These are phyloP conservation scores for Wickerhamomyces mucosus DNA, from an alignment of 805 yeast genomes.

Conservation along the genomic window DNA sequence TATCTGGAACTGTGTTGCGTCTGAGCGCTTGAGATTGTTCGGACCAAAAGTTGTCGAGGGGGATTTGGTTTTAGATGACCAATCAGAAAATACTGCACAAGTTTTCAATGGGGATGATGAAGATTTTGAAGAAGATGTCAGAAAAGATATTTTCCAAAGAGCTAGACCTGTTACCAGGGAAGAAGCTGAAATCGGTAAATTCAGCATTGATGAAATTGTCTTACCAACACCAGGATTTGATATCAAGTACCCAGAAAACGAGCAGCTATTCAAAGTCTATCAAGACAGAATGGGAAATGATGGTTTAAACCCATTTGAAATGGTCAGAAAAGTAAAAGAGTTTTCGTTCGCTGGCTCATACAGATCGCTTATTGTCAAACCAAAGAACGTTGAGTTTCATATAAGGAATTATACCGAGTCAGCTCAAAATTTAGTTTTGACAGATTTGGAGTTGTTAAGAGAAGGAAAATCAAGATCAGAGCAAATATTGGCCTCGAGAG, in stretches of 20 bases:
- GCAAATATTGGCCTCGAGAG: conserved; percentile 21
- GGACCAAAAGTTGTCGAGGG: conserved; percentile 71
- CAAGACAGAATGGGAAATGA: conserved; percentile 69
- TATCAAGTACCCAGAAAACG: conserved; percentile 72
- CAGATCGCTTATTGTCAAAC: conserved; percentile 61
- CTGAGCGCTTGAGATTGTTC: conserved; percentile 59
- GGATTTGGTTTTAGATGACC: conserved; percentile 54
- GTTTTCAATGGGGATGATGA: conserved; percentile 28
- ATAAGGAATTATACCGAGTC: conserved; percentile 52
- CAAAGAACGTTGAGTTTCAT: conserved; percentile 51
- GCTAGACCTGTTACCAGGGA: conserved; percentile 71
- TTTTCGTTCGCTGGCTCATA: conserved; percentile 90
- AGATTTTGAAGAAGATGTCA: conserved; percentile 65
- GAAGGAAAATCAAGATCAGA: conserved; percentile 21
- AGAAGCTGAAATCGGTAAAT: conserved; percentile 51
- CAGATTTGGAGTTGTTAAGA: conserved; percentile 59
- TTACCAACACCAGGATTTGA: conserved; percentile 97
- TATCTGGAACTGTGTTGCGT: conserved; percentile 85
- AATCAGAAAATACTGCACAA: conserved; percentile 5
- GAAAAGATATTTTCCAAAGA: conserved; percentile 43
- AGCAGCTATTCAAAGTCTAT: conserved; percentile 49
- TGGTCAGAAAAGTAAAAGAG: conserved; percentile 80
- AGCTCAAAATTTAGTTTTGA: conserved; percentile 64
- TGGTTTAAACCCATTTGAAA: conserved; percentile 72
- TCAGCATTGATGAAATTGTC: conserved; percentile 72